A percentile compares a stretch with the other conserved stretches of the same genome.
phyloP scores from a whole-genome alignment of 257 asterid species.

The Phtheirospermum japonicum region DNA sequence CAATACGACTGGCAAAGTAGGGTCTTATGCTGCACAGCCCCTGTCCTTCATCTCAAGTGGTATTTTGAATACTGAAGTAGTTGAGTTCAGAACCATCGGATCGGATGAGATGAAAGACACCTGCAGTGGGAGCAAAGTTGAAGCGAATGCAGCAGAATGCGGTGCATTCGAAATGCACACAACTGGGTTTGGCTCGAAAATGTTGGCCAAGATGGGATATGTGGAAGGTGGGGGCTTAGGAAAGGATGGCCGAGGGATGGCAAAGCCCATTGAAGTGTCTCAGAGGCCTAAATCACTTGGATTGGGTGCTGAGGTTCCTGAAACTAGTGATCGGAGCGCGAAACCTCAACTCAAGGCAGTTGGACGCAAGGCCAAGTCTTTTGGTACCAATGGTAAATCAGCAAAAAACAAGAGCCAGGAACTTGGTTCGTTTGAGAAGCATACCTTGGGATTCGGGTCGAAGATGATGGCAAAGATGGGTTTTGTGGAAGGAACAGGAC shows the following conservation, averaged over 20 bases:
- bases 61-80: slow-evolving; percentile 44
- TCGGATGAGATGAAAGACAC: slow-evolving; percentile 37
- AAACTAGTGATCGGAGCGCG: slow-evolving; percentile 35
- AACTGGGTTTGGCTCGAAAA: slow-evolving; percentile 94
- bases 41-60: slow-evolving; percentile 85
- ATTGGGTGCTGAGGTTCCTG: slow-evolving; percentile 76
- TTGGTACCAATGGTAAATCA: slow-evolving; percentile 33
- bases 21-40: slow-evolving; percentile 74
- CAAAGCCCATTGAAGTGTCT: slow-evolving; percentile 71
- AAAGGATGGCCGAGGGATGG: slow-evolving; percentile 78
- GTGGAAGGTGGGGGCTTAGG: slow-evolving; percentile 82
- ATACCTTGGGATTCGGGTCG: slow-evolving; percentile 91
- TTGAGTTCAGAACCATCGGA: slow-evolving; percentile 33
- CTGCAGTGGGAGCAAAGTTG: slow-evolving; percentile 32
- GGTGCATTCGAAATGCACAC: slow-evolving; percentile 94
- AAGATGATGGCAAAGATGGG: slow-evolving; percentile 96
- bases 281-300: slow-evolving; percentile 95
- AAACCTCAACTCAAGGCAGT: slow-evolving; percentile 27
- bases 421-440: slow-evolving; percentile 78
- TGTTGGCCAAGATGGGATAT: slow-evolving; percentile 97
- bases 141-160: slow-evolving; percentile 37
- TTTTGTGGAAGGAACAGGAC: slow-evolving; percentile 76
- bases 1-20: slow-evolving; percentile 45
- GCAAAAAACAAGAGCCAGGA: slow-evolving; percentile 34
- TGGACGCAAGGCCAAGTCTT: slow-evolving; percentile 22